phyloP scores from a whole-genome alignment of 768 basidiomycete species.

The Brasilioporus rufonigricans region DNA sequence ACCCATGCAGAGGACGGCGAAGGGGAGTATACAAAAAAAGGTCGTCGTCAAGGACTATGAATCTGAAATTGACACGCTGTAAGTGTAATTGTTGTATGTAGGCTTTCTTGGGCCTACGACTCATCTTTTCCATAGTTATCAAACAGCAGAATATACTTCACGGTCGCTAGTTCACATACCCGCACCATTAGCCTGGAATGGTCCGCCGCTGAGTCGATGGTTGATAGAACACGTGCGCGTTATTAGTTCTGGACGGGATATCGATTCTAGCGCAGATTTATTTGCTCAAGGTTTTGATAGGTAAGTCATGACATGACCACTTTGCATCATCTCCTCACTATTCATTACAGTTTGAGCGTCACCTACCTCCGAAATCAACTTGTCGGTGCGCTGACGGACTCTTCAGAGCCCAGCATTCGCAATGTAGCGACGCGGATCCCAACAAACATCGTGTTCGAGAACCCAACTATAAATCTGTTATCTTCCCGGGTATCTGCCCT shows the following conservation, averaged over 20 bases:
- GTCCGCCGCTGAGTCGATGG: conserved; percentile 6
- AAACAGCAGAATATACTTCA: background rate
- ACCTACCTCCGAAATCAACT: conserved; percentile 24
- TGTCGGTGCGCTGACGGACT: conserved; percentile 20
- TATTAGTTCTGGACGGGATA: background rate
- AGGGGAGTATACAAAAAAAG: background rate
- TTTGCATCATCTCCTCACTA: background rate
- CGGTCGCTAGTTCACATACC: background rate
- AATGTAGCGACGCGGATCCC: conserved; percentile 22
- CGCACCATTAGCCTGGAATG: background rate
- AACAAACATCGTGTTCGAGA: conserved; percentile 32
- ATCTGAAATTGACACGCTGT: background rate
- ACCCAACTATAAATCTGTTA: conserved; percentile 31
- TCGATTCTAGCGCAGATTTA: conserved; percentile 14
- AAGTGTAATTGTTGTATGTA: background rate
- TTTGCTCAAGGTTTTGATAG: conserved; percentile 36
- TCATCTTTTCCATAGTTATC: conserved; percentile 2
- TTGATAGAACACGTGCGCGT: conserved; percentile 3
- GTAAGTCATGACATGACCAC: conserved; percentile 5
- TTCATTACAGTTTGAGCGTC: conserved; percentile 19
- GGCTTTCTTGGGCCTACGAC: background rate
- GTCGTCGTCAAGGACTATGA: background rate
- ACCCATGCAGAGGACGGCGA: background rate
- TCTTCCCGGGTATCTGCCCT: background rate
- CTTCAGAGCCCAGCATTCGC: conserved; percentile 22